phyloP scores from a whole-genome alignment of 192 early-diverging fungal genomes.

The Rhizophlyctis rosea region DNA sequence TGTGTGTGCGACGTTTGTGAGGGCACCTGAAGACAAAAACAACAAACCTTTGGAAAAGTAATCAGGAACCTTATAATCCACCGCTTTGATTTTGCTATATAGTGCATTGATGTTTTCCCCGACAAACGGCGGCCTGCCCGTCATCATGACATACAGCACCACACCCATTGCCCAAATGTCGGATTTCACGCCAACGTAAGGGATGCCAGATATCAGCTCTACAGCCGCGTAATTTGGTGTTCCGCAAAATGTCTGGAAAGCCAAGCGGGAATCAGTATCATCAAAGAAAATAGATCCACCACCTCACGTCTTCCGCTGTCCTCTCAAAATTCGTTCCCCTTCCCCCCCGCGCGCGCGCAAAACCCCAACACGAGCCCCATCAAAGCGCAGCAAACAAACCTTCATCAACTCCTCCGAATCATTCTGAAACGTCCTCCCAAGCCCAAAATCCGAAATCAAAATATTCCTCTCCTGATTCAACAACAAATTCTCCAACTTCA shows the following conservation, averaged over 20 bases:
- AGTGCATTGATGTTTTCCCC: conserved; percentile 51
- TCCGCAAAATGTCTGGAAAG: conserved; percentile 66
- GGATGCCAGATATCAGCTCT: conserved; percentile 60
- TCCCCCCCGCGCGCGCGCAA: no score
- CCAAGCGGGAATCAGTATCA: no score
- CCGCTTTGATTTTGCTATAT: conserved; percentile 56
- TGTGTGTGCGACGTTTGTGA: no score
- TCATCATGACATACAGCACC: conserved; percentile 60
- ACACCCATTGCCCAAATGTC: conserved; percentile 72
- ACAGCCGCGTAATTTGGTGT: conserved; percentile 65
- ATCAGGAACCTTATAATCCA: conserved; percentile 57
- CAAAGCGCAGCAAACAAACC: no score
- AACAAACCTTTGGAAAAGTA: conserved; percentile 56
- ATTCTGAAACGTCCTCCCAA: conserved; percentile 49
- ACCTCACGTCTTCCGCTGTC: no score
- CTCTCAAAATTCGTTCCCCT: no score
- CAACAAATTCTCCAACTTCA: conserved; percentile 59
- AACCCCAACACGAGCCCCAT: no score
- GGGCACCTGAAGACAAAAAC: conserved; percentile 8
- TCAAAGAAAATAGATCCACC: no score
- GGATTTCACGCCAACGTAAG: conserved; percentile 58
- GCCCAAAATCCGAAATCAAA: conserved; percentile 61
- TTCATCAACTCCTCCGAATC: conserved; percentile 51
- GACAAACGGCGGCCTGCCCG: conserved; percentile 53
- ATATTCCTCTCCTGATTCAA: conserved; percentile 47